Evolutionary conservation across 257 asterid genomes (phyloP).

Genomic region (Capsicum baccatum): DNA sequence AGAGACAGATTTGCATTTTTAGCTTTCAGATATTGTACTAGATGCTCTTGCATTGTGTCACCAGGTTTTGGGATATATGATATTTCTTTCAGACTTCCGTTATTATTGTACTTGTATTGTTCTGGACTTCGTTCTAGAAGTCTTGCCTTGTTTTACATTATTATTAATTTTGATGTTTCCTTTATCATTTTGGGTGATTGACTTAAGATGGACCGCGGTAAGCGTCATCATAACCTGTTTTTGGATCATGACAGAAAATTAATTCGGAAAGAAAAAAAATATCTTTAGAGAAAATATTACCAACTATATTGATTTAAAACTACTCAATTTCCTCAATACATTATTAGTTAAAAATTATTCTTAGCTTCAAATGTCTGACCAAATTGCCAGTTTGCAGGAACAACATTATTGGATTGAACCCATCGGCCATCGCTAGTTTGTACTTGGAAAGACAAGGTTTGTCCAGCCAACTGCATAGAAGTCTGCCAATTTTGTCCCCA

Average conservation of each 20-base stretch:
- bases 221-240: no score
- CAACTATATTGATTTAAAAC: not conserved
- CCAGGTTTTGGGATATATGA: no score
- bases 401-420: constrained; percentile 21
- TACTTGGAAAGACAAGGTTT: constrained; percentile 23
- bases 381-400: constrained; percentile 15
- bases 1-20: no score
- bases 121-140: no score
- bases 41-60: no score
- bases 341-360: not conserved
- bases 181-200: no score
- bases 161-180: no score
- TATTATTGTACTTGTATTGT: no score
- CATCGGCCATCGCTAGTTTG: not conserved
- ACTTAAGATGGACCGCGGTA: no score
- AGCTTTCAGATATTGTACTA: no score
- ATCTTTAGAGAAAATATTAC: not conserved
- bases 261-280: not conserved
- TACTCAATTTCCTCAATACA: not conserved
- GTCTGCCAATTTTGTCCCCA: constrained; percentile 58
- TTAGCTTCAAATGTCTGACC: constrained; percentile 5
- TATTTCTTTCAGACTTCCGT: no score
- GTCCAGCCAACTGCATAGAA: not conserved
- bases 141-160: no score
- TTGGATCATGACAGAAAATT: not conserved